phyloP scores from a whole-genome alignment of 179 eudicot species.

The Silene noctiflora region DNA sequence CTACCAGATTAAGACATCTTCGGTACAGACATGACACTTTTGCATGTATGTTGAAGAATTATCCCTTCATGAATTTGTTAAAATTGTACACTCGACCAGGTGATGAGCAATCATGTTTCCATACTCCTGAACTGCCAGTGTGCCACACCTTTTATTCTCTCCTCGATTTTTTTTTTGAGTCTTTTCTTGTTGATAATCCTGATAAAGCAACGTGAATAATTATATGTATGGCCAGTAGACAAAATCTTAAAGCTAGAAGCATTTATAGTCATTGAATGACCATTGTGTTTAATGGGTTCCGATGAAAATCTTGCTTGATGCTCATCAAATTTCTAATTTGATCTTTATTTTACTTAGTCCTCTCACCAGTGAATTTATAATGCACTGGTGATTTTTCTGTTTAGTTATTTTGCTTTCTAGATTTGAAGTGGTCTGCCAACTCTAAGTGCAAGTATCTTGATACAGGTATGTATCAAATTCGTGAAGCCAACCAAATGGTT shows the following conservation, averaged over 20 bases:
- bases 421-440: not conserved
- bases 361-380: not conserved
- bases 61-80: not conserved
- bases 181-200: not conserved
- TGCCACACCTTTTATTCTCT: not conserved
- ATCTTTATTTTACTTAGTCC: not conserved
- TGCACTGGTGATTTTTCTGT: not conserved
- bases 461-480: conserved; percentile 98
- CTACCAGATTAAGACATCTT: not conserved
- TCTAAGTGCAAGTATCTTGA: conserved; percentile 17
- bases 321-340: not conserved
- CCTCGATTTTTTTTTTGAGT: not conserved
- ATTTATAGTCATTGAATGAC: not conserved
- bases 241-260: not conserved
- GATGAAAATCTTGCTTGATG: not conserved
- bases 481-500: conserved; percentile 99
- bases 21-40: not conserved
- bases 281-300: not conserved
- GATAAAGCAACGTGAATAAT: not conserved
- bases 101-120: not conserved
- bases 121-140: not conserved
- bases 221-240: not conserved
- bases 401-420: conserved; percentile 9
- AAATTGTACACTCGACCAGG: too few species aligned
- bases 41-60: not conserved